Evolutionary conservation across 2,329 filamentous ascomycete species (phyloP).

Genomic region (Pestalotiopsis sp.): DNA sequence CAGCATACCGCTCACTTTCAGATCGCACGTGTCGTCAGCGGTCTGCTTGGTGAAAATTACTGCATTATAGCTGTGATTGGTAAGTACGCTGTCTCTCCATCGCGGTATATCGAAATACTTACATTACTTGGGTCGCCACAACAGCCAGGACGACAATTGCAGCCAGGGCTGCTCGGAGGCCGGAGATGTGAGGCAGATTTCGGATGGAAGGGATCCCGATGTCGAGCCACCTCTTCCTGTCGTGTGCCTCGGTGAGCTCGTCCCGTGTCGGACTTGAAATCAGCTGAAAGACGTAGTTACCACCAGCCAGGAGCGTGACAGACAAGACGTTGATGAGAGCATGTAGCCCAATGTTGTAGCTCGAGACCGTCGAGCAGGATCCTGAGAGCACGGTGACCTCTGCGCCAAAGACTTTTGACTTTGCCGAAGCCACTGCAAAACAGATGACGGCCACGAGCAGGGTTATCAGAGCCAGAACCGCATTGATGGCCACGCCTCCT

Average conservation of each 20-base stretch:
- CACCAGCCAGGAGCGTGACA: constrained; percentile 47
- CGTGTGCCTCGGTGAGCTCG: constrained; percentile 51
- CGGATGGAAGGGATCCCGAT: constrained; percentile 56
- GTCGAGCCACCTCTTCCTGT: constrained; percentile 50
- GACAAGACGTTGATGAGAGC: constrained; percentile 46
- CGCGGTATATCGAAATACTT: constrained; percentile 21
- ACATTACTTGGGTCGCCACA: constrained; percentile 53
- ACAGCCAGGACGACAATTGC: constrained; percentile 43
- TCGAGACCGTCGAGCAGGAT: constrained; percentile 37
- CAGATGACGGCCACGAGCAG: constrained; percentile 40
- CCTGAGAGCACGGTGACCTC: constrained; percentile 41
- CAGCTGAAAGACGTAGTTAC: constrained; percentile 58
- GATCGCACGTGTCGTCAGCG: constrained; percentile 36
- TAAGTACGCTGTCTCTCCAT: background rate
- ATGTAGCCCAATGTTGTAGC: constrained; percentile 44
- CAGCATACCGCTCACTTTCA: constrained; percentile 46
- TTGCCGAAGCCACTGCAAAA: constrained; percentile 39
- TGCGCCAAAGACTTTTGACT: constrained; percentile 34
- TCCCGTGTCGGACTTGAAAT: constrained; percentile 54
- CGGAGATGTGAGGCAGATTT: constrained; percentile 48
- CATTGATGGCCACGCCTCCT: constrained; percentile 47
- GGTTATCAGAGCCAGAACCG: constrained; percentile 40
- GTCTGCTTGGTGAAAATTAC: constrained; percentile 46
- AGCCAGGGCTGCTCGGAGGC: constrained; percentile 41
- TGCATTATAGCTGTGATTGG: constrained; percentile 49